A percentile compares a stretch with the other conserved stretches of the same genome.
These are phyloP conservation scores for Tuber borchii DNA, from an alignment of 495 filamentous ascomycete genomes.

Conservation along the genomic window DNA sequence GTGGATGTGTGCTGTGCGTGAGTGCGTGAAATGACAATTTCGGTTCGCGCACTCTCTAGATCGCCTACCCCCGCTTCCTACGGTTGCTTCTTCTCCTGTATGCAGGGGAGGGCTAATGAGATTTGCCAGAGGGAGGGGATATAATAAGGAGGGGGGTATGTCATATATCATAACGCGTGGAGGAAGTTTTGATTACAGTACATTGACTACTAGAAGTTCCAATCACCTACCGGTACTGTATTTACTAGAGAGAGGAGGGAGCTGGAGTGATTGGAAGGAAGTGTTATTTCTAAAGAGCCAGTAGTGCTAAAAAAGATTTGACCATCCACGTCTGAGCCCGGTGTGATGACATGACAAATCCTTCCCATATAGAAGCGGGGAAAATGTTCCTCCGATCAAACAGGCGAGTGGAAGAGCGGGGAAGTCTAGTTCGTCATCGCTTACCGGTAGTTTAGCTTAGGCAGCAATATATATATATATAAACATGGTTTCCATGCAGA, in stretches of 20 bases:
- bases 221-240: too few species aligned
- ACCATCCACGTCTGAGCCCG: neutral
- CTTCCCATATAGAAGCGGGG: neutral
- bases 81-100: neutral
- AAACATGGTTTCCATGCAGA: too few species aligned
- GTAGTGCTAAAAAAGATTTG: too few species aligned
- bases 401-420: neutral
- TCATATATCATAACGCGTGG: neutral
- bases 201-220: too few species aligned
- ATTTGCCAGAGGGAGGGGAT: neutral
- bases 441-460: too few species aligned
- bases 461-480: too few species aligned
- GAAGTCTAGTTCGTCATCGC: too few species aligned
- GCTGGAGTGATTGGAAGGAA: neutral
- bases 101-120: neutral
- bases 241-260: too few species aligned
- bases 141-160: neutral
- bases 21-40: neutral
- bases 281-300: too few species aligned
- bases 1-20: neutral
- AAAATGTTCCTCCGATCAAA: neutral
- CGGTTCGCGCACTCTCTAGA: neutral
- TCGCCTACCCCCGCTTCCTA: neutral
- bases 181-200: neutral
- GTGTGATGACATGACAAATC: neutral